Evolutionary conservation across 768 basidiomycete species (phyloP), one percentile per base, ranked within the genome.

Genomic region (Royoungia palumana): DNA sequence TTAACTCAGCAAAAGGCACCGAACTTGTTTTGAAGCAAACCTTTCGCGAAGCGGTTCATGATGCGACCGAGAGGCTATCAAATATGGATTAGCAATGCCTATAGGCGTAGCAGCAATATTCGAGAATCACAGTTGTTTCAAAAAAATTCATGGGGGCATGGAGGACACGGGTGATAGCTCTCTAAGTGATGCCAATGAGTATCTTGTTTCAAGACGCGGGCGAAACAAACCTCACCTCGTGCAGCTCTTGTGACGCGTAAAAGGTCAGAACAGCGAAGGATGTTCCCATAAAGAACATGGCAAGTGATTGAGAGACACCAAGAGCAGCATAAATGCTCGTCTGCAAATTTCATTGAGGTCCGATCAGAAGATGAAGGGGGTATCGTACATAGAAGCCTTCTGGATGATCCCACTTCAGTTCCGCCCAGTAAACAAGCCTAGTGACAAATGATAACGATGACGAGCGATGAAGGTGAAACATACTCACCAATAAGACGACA

Each of bases 101-200:
- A 13, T 11, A 12, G 12, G 10, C 10, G 10, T 7, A 24, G 7
- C 7, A 27, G 25, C 25, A 12, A 28, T 12, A 28, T 5, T 11
- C 28, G 10, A 28, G 16, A 59, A 73, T 58, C 59, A 84, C 83
- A 6, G 87, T 89, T 2, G 85, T 92, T 61, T 94, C 93, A 61
- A 92, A 94, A 72, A 92, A 94, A 7, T 81, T 82, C 85, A 90
- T 92, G 0, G 91, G 91, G 1, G 90, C 89, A 62, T 83, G 80
- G 77, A 94, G 79, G 41, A 93, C 78, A 19, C 84, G 79, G 8
- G 72, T 68, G 46, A 89, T 78, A 6, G 88, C 82, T 51, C 67
- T 69, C 82, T 85, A 35, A 38, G 47, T 24, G 9, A 24, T 36
- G 7, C n/a, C 19, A 1, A 2, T 42, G 3, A 25, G 30, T 20